Evolutionary conservation across 805 yeast genomes (phyloP).

Genomic region (Metschnikowia amazonensis): DNA sequence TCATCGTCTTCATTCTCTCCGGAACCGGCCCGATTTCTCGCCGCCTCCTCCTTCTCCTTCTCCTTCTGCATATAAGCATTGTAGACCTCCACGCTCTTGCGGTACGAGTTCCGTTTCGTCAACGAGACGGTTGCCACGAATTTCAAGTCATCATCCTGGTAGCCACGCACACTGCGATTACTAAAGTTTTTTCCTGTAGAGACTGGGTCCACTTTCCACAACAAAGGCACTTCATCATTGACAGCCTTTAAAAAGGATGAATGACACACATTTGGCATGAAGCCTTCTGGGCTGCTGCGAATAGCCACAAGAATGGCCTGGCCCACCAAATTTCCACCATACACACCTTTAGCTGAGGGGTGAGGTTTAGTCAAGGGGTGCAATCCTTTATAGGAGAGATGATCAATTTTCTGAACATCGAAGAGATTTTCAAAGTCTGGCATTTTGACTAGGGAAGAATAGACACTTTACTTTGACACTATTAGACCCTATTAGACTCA

Average conservation of each 20-base stretch:
- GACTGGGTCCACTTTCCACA: constrained; percentile 32
- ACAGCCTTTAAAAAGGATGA: constrained; percentile 39
- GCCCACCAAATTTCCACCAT: constrained; percentile 37
- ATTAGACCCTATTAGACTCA: too few relatives aligned
- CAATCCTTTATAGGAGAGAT: constrained; percentile 6
- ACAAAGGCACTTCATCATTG: constrained; percentile 27
- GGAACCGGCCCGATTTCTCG: constrained; percentile 1
- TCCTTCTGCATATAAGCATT: constrained; percentile 18
- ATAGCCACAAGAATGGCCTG: constrained; percentile 37
- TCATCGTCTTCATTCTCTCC: constrained; percentile 23
- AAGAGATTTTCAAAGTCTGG: constrained; percentile 13
- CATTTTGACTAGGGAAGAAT: constrained; percentile 1
- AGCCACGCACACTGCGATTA: constrained; percentile 29
- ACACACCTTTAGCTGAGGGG: constrained; percentile 32
- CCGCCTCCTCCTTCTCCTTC: constrained; percentile 3
- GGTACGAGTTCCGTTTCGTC: constrained; percentile 29
- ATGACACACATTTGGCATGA: constrained; percentile 41
- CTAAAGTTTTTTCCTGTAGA: constrained; percentile 35
- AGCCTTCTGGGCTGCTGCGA: constrained; percentile 29
- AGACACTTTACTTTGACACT: too few relatives aligned
- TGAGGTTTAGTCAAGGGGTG: constrained; percentile 28
- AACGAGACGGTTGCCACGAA: constrained; percentile 36
- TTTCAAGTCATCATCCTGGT: constrained; percentile 28
- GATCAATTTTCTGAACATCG: constrained; percentile 7
- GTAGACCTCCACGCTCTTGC: constrained; percentile 20